phyloP scores from a whole-genome alignment of 2,329 filamentous ascomycete genomes.

The Penicillium sp. region DNA sequence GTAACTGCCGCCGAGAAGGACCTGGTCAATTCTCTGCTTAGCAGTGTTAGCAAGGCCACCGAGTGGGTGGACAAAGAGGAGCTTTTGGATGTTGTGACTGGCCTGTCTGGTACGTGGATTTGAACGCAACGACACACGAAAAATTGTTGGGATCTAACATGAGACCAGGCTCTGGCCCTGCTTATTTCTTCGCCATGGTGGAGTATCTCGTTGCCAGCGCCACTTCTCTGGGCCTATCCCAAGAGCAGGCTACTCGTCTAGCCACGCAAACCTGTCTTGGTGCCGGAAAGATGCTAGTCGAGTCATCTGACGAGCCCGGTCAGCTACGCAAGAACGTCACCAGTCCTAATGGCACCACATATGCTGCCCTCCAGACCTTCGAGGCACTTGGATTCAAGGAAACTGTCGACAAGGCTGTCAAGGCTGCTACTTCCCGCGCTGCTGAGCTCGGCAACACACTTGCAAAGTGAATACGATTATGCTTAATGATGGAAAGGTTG shows the following conservation, averaged over 20 bases:
- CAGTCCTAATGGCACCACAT: constrained; percentile 44
- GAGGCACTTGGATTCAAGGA: constrained; percentile 38
- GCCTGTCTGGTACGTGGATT: constrained; percentile 39
- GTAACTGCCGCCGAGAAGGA: constrained; percentile 39
- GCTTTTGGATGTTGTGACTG: constrained; percentile 45
- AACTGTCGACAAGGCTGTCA: constrained; percentile 42
- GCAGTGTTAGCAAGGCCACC: constrained; percentile 41
- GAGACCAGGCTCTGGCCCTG: constrained; percentile 42
- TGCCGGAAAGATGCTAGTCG: constrained; percentile 43
- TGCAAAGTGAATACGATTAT: constrained; percentile 1
- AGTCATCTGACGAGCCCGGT: constrained; percentile 38
- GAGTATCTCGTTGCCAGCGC: constrained; percentile 43
- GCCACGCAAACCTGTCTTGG: constrained; percentile 45
- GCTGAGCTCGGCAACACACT: constrained; percentile 39
- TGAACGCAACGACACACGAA: background rate
- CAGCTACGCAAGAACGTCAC: constrained; percentile 46
- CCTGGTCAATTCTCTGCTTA: constrained; percentile 38
- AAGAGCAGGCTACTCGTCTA: constrained; percentile 43
- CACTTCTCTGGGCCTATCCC: constrained; percentile 38
- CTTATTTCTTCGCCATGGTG: constrained; percentile 48
- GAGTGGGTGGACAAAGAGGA: constrained; percentile 46
- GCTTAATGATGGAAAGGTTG: background rate
- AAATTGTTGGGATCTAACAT: background rate
- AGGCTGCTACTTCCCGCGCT: constrained; percentile 39
- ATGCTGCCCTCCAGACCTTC: constrained; percentile 42